phyloP scores from a whole-genome alignment of 345 rosid species.

The Passiflora organensis region DNA sequence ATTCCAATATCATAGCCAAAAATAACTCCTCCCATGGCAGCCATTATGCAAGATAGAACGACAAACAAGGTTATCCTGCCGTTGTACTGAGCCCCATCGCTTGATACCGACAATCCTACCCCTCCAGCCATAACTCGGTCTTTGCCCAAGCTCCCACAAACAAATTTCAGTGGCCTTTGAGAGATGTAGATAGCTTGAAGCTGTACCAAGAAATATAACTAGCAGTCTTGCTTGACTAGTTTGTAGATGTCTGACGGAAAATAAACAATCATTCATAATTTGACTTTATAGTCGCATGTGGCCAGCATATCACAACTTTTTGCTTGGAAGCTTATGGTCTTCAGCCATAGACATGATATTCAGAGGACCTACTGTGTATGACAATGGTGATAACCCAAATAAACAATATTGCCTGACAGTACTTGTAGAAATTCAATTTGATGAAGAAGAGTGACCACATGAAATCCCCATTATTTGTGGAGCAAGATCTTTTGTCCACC shows the following conservation, averaged over 20 bases:
- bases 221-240: constrained; percentile 2
- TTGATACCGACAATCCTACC: constrained; percentile 23
- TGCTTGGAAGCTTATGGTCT: not conserved
- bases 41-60: constrained; percentile 68
- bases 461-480: not conserved
- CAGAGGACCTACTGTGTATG: not conserved
- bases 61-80: constrained; percentile 60
- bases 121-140: constrained; percentile 42
- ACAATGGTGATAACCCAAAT: not conserved
- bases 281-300: not conserved
- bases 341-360: not conserved
- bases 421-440: not conserved
- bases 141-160: not conserved
- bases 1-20: constrained; percentile 88
- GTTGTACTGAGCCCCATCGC: constrained; percentile 27
- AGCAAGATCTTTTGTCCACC: not conserved
- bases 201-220: not conserved
- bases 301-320: not conserved
- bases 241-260: not conserved
- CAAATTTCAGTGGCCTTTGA: not conserved
- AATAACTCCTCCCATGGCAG: constrained; percentile 85
- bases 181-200: not conserved
- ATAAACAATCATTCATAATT: not conserved
- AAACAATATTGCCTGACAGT: not conserved
- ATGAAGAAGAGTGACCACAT: not conserved